These are phyloP conservation scores for Fomes fomentarius DNA, from an alignment of 1,284 basidiomycete genomes.

Conservation along the genomic window DNA sequence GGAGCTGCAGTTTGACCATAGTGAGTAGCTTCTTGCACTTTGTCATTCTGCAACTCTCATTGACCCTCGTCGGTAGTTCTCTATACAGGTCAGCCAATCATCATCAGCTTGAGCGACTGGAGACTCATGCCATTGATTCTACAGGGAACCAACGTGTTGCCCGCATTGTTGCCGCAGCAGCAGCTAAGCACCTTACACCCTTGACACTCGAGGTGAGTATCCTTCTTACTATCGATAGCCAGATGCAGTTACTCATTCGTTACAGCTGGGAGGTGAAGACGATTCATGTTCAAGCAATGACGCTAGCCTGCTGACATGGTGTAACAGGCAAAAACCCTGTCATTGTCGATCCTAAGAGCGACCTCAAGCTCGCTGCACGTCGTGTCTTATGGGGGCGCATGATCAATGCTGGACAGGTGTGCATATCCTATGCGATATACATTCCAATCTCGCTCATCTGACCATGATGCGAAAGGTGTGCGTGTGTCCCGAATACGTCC, in stretches of 20 bases:
- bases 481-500: constrained; percentile 52
- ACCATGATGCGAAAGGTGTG: not conserved
- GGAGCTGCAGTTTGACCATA: constrained; percentile 56
- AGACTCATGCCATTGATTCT: not conserved
- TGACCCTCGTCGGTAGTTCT: constrained; percentile 44
- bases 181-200: constrained; percentile 88
- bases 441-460: not conserved
- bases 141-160: constrained; percentile 75
- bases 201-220: constrained; percentile 71
- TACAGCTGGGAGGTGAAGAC: constrained; percentile 20
- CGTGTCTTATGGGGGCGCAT: constrained; percentile 83
- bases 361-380: constrained; percentile 59
- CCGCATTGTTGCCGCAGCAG: constrained; percentile 78
- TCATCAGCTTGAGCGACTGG: no score
- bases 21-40: constrained; percentile 45
- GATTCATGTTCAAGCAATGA: no score
- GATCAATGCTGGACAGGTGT: constrained; percentile 69
- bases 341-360: constrained; percentile 71
- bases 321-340: constrained; percentile 82
- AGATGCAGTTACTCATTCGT: not conserved
- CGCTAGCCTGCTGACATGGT: not conserved
- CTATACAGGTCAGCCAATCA: constrained; percentile 56
- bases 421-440: not conserved
- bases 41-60: not conserved
- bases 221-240: not conserved